These are phyloP conservation scores for Abelmoschus esculentus DNA, from an alignment of 345 rosid genomes.

Conservation along the genomic window DNA sequence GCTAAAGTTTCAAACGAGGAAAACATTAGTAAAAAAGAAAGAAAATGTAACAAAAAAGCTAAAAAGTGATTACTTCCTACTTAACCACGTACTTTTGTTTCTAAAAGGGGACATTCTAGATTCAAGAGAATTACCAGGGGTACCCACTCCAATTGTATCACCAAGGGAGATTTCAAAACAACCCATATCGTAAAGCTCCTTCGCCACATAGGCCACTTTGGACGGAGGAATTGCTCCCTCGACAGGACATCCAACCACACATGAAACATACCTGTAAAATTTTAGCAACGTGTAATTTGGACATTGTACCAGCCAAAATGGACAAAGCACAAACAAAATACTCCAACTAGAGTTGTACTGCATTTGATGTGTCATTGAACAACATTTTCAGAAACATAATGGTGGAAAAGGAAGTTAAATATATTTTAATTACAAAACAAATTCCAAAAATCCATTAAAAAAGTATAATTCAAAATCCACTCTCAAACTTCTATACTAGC, in stretches of 20 bases:
- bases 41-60: background rate
- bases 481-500: background rate
- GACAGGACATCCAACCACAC: constrained; percentile 85
- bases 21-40: background rate
- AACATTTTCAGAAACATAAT: background rate
- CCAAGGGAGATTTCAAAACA: constrained; percentile 89
- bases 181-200: constrained; percentile 84
- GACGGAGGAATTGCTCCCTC: constrained; percentile 67
- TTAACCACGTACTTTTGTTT: background rate
- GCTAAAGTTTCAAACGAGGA: background rate
- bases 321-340: constrained; percentile 5
- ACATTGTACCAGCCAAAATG: background rate
- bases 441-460: background rate
- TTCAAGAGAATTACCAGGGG: constrained; percentile 59
- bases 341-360: background rate
- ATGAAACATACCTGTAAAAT: constrained; percentile 73
- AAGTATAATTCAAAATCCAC: background rate
- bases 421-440: background rate
- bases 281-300: constrained; percentile 11
- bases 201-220: constrained; percentile 84
- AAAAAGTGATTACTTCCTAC: constrained; percentile 4
- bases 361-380: background rate
- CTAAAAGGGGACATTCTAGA: background rate
- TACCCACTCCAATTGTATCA: constrained; percentile 86
- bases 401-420: background rate